Evolutionary conservation across 208 protist species (phyloP), one percentile per base, ranked within the genome.

Genomic region (Leishmania gerbilli): DNA sequence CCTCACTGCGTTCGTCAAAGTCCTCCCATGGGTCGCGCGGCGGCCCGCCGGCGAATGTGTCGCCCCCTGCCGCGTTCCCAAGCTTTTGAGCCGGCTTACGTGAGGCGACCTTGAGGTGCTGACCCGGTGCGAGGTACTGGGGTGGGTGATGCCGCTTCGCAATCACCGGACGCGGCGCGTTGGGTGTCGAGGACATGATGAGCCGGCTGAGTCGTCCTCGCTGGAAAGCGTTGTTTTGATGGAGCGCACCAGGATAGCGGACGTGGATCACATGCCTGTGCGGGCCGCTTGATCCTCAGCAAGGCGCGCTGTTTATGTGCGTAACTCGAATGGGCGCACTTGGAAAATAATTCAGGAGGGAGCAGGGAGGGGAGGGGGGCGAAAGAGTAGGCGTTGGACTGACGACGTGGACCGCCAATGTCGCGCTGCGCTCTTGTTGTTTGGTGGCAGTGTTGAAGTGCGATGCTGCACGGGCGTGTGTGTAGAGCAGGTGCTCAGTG

Each of bases 11-110:
- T 13, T 74, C 72, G 34, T 85, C 78, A 19, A 60, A 65, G 45
- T 49, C 4, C 74, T 85, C 82, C 82, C 82, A 85, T n/a, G 77
- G 82, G 56, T 85, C 82, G 3, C 82, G 82, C 34, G 82, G 82
- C 19, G 79, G 34, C 49, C 40, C 42, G 27, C 56, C 76, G 24
- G 42, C 40, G 34, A 42, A 27, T 21, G 31, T 5, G 34, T 42
- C 34, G 49, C 37, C 67, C 42, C 67, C 42, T 56, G 31, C 40
- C 17, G 40, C 27, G 47, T 21, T 34, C 40, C 17, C 21, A 3
- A 6, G 56, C n/a, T 60, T 74, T 11, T 45, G 31, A 13, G 65
- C 64, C 15, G 84, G 69, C 40, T 76, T 79, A 37, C 79, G 79
- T 45, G 84, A 87, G 11, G 79, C 79, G 0, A 87, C 76, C 62